These are phyloP conservation scores for Anthracocystis walkeri DNA, from an alignment of 1,284 basidiomycete genomes.

Conservation along the genomic window DNA sequence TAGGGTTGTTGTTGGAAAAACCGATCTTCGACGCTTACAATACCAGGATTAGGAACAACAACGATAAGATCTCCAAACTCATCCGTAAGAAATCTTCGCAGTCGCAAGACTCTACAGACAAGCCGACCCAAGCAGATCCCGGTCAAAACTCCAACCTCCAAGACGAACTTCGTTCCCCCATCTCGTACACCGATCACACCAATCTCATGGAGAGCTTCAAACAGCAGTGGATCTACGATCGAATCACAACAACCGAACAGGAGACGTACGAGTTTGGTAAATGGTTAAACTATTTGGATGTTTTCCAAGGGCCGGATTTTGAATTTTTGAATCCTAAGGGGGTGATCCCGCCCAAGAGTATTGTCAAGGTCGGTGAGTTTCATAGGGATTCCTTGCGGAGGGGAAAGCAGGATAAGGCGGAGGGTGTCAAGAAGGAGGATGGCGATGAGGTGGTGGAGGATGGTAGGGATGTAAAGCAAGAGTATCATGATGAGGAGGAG, in stretches of 20 bases:
- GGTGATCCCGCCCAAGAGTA: conserved; percentile 67
- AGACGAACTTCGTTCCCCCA: conserved; percentile 47
- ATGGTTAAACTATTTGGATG: conserved; percentile 69
- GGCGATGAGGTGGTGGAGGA: conserved; percentile 64
- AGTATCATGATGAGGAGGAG: conserved; percentile 61
- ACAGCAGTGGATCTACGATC: conserved; percentile 64
- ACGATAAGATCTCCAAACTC: conserved; percentile 67
- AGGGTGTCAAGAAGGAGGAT: conserved; percentile 6
- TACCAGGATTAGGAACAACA: conserved; percentile 73
- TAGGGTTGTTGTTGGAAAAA: conserved; percentile 93
- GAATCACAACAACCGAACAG: conserved; percentile 78
- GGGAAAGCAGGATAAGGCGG: no score
- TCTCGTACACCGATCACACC: conserved; percentile 46
- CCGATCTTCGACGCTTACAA: conserved; percentile 86
- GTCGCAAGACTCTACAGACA: no score
- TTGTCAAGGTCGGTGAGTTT: conserved; percentile 72
- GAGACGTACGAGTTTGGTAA: conserved; percentile 75
- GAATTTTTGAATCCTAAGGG: conserved; percentile 70
- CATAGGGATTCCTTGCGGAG: conserved; percentile 77
- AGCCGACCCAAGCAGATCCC: no score
- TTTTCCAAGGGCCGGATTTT: conserved; percentile 63
- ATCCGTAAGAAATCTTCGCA: conserved; percentile 66
- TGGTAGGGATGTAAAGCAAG: conserved; percentile 35
- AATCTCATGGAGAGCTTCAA: conserved; percentile 63
- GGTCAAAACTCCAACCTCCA: conserved; percentile 14